A percentile compares a stretch with the other conserved stretches of the same genome.
These are phyloP conservation scores for Dionaea muscipula DNA, from an alignment of 179 eudicot genomes.

Conservation along the genomic window DNA sequence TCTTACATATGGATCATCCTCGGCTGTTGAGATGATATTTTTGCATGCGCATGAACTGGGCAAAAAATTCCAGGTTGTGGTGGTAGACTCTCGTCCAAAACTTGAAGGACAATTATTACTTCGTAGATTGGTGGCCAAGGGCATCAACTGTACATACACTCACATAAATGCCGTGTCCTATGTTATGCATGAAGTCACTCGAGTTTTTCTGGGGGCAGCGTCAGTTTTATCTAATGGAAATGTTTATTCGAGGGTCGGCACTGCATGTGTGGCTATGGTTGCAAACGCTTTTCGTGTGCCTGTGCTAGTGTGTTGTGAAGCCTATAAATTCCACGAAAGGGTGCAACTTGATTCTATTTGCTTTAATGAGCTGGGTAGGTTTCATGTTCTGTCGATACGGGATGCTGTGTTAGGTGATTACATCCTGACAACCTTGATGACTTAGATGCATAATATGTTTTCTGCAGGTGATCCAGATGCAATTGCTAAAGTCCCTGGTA, in stretches of 20 bases:
- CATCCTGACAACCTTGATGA: too few species aligned
- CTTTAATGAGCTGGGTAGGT: conserved; percentile 93
- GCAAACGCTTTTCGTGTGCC: conserved; percentile 92
- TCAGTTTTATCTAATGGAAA: conserved; percentile 87
- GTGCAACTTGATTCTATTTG: conserved; percentile 99
- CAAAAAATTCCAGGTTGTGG: conserved; percentile 70
- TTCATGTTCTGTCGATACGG: neutral
- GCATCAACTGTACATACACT: conserved; percentile 83
- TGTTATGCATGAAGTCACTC: conserved; percentile 83
- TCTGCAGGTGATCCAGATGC: conserved; percentile 72
- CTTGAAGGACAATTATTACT: conserved; percentile 82
- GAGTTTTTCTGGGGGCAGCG: conserved; percentile 91
- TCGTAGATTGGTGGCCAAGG: conserved; percentile 81
- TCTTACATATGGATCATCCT: conserved; percentile 80
- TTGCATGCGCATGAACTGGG: conserved; percentile 84
- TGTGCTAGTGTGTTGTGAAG: conserved; percentile 91
- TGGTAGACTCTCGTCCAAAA: conserved; percentile 88
- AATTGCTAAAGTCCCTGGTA: conserved; percentile 63
- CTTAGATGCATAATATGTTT: neutral
- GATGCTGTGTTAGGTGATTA: too few species aligned
- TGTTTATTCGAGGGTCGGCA: conserved; percentile 92
- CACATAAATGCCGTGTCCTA: conserved; percentile 92
- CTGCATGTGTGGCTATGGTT: conserved; percentile 98
- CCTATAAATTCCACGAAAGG: conserved; percentile 93
- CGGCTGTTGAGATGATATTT: conserved; percentile 83